Base-by-base conservation (phyloP, 805 yeast species). In the Candida montana region DNA sequence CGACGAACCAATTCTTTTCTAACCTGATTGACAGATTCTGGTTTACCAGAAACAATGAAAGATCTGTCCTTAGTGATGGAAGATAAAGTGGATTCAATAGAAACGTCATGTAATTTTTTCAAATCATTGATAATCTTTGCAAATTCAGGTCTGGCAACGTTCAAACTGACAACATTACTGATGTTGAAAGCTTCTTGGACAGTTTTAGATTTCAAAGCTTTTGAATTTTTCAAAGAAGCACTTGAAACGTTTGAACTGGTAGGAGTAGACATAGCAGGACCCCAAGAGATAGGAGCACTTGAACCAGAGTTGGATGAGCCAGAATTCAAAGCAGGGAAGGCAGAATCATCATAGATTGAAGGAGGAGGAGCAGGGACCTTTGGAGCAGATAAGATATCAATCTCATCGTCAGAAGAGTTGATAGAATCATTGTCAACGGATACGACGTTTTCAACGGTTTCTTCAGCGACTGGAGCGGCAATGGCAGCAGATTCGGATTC, bases 81-180 rank as follows among this genome's bases (percentile, higher is more conserved):
- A 34, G 95, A 83, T 41, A 87, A 69, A 40, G 95, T 86, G 41
- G 95, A 83, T 60, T 89, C 96, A 47, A 89, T 77, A 47, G 78
- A 76, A 41, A 89, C 85, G 35, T 72, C 65, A 46, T 80, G 72
- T 28, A 69, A 63, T 44, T 77, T 65, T 63, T 82, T 83, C 54
- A 86, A 74, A 36, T 74, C 65, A 37, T 75, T 69, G 48, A 88
- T 67, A 47, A 86, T 74, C 57, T 81, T 81, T 53, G 81, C 71
- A 46, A 85, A 77, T 51, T 84, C 93, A 18, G 79, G 70, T 52
- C 81, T 79, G 35, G 74, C 62, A 23, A 82, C 72, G 40, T 75
- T 72, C 57, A 79, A 62, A 59, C 85, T 91, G 48, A 82, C 81
- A 40, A 77, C 80, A 42, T 76, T 73, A 53, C 77, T 81, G 54